Evolutionary conservation across 331 rosid species (phyloP).

Genomic region (Malus hybrid): DNA sequence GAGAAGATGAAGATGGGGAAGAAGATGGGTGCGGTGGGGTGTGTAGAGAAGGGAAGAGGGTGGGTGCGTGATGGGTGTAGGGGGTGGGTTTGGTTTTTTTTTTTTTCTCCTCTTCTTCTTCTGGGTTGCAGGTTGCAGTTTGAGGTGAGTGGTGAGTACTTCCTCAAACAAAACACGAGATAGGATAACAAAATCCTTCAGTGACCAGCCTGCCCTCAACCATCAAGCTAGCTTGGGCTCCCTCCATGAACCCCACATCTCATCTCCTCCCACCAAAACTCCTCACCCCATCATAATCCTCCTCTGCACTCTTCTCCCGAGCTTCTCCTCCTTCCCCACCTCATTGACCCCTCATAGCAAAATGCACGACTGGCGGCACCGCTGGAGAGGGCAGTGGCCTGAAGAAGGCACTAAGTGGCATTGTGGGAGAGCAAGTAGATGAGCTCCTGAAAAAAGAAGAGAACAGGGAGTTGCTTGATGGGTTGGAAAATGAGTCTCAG

Average conservation of each 20-base stretch:
- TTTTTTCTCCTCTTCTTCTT: too few species aligned
- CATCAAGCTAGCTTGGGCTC: conserved; percentile 23
- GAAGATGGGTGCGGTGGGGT: too few species aligned
- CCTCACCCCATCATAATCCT: background rate
- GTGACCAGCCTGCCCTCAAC: conserved; percentile 15
- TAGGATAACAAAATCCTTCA: conserved; percentile 12
- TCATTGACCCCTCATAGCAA: conserved; percentile 6
- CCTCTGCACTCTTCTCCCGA: background rate
- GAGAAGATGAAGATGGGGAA: too few species aligned
- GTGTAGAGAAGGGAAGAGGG: too few species aligned
- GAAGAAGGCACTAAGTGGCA: conserved; percentile 42
- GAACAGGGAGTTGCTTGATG: conserved; percentile 65
- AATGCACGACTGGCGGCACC: conserved; percentile 14
- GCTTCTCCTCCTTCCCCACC: conserved; percentile 1
- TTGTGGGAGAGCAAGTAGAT: conserved; percentile 48
- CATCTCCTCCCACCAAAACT: conserved; percentile 3
- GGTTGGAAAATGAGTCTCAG: conserved; percentile 64
- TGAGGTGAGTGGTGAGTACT: background rate
- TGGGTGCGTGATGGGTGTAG: too few species aligned
- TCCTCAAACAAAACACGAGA: background rate
- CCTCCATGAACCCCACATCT: conserved; percentile 16
- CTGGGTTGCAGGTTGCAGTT: too few species aligned
- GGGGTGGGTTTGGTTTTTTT: too few species aligned
- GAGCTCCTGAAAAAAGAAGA: conserved; percentile 57
- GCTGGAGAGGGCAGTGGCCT: conserved; percentile 29